Percentiles rank a stretch among this genome's conserved stretches.
These are phyloP conservation scores for Scutellaria barbata DNA, from an alignment of 257 asterid species.

Conservation along the genomic window DNA sequence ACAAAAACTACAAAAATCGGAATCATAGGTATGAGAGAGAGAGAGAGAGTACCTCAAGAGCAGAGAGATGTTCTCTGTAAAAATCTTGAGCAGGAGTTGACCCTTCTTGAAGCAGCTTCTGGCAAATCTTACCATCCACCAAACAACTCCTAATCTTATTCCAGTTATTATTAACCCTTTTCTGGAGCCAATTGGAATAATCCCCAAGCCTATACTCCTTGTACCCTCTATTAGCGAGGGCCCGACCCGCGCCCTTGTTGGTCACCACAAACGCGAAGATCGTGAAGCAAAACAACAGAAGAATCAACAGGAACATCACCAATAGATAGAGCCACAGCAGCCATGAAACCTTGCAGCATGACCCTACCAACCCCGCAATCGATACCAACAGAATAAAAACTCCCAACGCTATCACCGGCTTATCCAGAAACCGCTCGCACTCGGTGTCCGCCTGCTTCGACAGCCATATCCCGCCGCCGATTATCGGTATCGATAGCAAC, in stretches of 20 bases:
- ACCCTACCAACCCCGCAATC: conserved; percentile 78
- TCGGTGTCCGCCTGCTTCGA: conserved; percentile 71
- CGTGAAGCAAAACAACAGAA: conserved; percentile 71
- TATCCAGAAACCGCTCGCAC: conserved; percentile 83
- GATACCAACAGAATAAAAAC: conserved; percentile 75
- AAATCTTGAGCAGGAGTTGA: conserved; percentile 50
- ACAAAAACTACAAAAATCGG: conserved; percentile 1
- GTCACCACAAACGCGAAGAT: conserved; percentile 94
- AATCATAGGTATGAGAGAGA: not conserved
- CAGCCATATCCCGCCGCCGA: conserved; percentile 84
- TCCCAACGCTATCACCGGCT: conserved; percentile 74
- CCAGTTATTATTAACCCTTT: conserved; percentile 74
- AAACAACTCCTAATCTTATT: conserved; percentile 66
- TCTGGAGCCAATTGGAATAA: conserved; percentile 87
- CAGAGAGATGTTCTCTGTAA: conserved; percentile 54
- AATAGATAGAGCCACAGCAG: conserved; percentile 76
- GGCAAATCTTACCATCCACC: conserved; percentile 67
- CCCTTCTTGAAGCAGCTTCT: conserved; percentile 46
- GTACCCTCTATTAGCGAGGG: conserved; percentile 61
- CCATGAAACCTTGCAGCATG: conserved; percentile 82
- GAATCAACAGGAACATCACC: conserved; percentile 81
- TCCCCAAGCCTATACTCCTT: conserved; percentile 86
- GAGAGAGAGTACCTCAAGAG: conserved; percentile 66
- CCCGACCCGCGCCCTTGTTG: conserved; percentile 81
- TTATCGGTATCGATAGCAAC: conserved; percentile 74